phyloP scores from a whole-genome alignment of 768 basidiomycete genomes.

The Clavulina sp. region DNA sequence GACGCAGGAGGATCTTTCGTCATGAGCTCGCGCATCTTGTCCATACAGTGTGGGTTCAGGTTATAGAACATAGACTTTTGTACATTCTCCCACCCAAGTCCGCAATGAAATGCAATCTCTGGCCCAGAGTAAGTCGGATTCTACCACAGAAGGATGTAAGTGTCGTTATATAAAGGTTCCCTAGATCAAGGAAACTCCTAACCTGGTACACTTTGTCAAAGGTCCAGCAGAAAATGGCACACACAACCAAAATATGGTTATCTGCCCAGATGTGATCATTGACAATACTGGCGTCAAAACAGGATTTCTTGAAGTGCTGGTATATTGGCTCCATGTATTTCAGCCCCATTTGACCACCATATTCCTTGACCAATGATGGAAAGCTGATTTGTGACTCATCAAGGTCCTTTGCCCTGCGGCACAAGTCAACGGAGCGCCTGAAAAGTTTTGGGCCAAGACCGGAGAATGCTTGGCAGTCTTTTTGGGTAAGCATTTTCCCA shows the following conservation, averaged over 20 bases:
- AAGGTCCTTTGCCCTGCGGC: neutral
- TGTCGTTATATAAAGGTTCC: neutral
- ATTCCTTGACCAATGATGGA: neutral
- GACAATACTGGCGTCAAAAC: neutral
- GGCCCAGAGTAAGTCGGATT: neutral
- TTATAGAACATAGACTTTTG: neutral
- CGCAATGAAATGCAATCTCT: neutral
- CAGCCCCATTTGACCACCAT: neutral
- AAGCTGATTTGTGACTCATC: slow-evolving; percentile 1
- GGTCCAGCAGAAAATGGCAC: neutral
- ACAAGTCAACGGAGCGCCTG: neutral
- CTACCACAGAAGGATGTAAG: neutral
- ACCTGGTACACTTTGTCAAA: neutral
- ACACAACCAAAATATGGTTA: slow-evolving; percentile 1
- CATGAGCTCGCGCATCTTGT: neutral
- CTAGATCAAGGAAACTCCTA: too few relatives aligned
- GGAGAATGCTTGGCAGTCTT: neutral
- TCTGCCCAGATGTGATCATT: neutral
- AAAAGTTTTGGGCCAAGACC: neutral
- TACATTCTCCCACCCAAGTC: neutral
- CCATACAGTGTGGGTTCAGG: neutral
- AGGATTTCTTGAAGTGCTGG: neutral
- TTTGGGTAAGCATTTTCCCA: neutral
- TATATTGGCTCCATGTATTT: neutral
- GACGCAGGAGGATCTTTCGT: too few relatives aligned